Conservation (phyloP, 1,284 basidiomycete species). For the Fomitopsis schrenkii region DNA sequence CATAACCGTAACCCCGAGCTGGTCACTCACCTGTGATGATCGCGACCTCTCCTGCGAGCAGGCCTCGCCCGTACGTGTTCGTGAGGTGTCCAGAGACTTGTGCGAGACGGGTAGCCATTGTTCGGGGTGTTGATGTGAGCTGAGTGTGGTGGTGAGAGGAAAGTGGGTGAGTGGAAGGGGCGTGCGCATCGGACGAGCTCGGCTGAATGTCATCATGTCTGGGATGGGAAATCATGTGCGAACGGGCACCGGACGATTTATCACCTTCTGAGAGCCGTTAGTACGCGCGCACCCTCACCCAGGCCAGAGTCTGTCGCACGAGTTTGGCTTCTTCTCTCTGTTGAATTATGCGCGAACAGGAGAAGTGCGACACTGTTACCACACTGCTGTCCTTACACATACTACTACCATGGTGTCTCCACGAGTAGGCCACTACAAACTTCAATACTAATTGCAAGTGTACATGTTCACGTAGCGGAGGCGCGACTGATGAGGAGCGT, state of each 20-base stretch:
- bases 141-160: conserved; percentile 8
- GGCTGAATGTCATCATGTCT: background rate
- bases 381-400: no score
- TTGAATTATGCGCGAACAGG: background rate
- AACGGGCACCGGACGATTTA: background rate
- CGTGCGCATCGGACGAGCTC: background rate
- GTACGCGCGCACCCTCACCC: background rate
- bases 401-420: no score
- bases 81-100: conserved; percentile 71
- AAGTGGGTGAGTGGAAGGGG: background rate
- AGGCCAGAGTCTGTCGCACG: background rate
- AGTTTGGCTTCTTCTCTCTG: background rate
- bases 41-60: conserved; percentile 75
- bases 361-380: no score
- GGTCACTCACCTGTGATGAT: conserved; percentile 71
- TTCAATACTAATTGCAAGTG: no score
- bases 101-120: conserved; percentile 62
- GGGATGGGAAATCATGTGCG: conserved; percentile 6
- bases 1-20: background rate
- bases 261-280: no score
- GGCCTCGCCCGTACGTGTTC: conserved; percentile 54
- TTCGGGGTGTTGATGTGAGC: background rate
- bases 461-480: no score
- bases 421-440: no score
- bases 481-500: no score